Evolutionary conservation across 2,329 filamentous ascomycete species (phyloP), one percentile per base, ranked within the genome.

Genomic region (Aspergillus jensenii): DNA sequence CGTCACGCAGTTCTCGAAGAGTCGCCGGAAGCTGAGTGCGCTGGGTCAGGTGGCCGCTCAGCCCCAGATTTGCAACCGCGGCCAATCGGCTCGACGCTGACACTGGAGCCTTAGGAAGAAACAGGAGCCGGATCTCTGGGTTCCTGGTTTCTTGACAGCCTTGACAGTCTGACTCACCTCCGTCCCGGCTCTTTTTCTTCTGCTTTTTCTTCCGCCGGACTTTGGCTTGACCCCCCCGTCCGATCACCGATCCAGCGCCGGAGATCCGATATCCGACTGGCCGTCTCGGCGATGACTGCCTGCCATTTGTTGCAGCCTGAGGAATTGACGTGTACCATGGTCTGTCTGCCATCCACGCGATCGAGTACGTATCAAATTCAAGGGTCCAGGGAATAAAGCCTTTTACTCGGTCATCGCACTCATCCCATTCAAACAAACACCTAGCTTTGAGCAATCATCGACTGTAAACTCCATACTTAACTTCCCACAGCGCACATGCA

Each of bases 41-140:
- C 35, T 33, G 49, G 59, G 54, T 63, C 61, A 63, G 56, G 54
- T 61, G 61, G 61, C 53, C 46, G 52, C 55, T 49, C 56, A 56
- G 56, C 59, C 59, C 58, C 59, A 55, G 62, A 55, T 60, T 52
- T 52, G 9, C 53, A 44, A 40, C 27, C 40, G 15, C n/a, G 31
- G 14, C 62, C 62, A 63, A 63, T 63, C 62, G 62, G 62, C 47
- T 50, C 46, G 43, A 23, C 6, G 25, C n/a, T 17, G 43, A 39
- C 15, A 45, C 56, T 59, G 61, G 61, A 52, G 56, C 59, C 49
- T 40, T 47, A 63, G 61, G 59, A 53, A 63, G 54, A 53, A 56
- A 55, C 55, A 63, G 54, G 61, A 63, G 54, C 59, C 41, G 47
- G 56, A 55, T 52, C 45, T 50, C 44, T 56, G 59, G 51, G 45